Evolutionary conservation across 306 rosid genomes (phyloP).

Genomic region (Morella rubra): DNA sequence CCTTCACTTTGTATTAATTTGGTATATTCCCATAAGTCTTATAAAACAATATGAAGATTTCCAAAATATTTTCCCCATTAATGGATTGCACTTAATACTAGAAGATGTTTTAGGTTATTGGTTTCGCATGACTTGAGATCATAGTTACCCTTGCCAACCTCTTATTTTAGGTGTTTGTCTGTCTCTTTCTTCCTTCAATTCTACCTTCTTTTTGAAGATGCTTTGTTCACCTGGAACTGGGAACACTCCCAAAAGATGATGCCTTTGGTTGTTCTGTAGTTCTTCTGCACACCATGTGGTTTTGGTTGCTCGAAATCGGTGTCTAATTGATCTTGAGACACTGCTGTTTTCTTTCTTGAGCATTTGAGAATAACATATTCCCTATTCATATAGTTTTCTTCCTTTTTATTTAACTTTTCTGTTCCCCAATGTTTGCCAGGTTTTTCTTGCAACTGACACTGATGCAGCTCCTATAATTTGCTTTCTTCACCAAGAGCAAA

Average conservation of each 20-base stretch:
- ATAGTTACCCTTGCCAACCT: neutral
- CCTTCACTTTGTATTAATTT: neutral
- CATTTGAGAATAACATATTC: neutral
- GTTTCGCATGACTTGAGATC: neutral
- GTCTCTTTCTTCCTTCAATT: neutral
- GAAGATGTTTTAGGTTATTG: neutral
- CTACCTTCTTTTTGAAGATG: neutral
- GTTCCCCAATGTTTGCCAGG: constrained; percentile 49
- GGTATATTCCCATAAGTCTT: neutral
- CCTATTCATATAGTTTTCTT: constrained; percentile 13
- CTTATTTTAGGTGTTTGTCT: neutral
- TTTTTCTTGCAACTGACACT: constrained; percentile 78
- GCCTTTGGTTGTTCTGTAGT: neutral
- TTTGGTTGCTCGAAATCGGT: constrained; percentile 9
- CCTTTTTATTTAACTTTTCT: constrained; percentile 30
- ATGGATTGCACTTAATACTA: neutral
- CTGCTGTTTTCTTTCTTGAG: constrained; percentile 1
- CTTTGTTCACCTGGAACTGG: neutral
- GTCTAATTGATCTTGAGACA: constrained; percentile 5
- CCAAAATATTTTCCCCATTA: neutral
- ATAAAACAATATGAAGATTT: neutral
- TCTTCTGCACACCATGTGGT: neutral
- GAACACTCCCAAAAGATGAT: neutral
- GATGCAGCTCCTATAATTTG: constrained; percentile 85
- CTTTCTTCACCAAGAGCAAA: constrained; percentile 91